phyloP scores from a whole-genome alignment of 2,329 filamentous ascomycete species.

The Zarea fungicola region DNA sequence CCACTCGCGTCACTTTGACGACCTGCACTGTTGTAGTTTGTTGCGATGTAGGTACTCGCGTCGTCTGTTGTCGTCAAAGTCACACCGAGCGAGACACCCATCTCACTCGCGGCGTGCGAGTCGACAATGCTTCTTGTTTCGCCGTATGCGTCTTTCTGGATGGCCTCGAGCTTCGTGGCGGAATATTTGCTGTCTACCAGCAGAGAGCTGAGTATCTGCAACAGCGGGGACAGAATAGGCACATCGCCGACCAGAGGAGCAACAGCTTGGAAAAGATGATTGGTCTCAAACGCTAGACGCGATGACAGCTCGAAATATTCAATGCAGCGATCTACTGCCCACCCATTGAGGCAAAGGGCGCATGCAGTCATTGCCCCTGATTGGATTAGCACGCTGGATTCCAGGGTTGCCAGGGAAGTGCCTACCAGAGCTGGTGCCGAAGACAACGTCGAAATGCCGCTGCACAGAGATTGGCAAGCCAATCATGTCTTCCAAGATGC shows the following conservation, averaged over 20 bases:
- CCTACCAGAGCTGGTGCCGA: constrained; percentile 15
- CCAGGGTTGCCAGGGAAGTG: background rate
- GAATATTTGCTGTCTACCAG: constrained; percentile 13
- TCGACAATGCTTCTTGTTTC: constrained; percentile 3
- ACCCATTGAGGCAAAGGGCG: constrained; percentile 14
- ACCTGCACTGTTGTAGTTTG: constrained; percentile 17
- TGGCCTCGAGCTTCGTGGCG: constrained; percentile 9
- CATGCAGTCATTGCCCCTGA: constrained; percentile 13
- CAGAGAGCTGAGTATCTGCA: constrained; percentile 8
- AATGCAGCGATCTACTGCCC: constrained; percentile 13
- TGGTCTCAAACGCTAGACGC: constrained; percentile 7
- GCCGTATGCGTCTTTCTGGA: constrained; percentile 12
- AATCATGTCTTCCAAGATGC: constrained; percentile 9
- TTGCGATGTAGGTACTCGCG: constrained; percentile 14
- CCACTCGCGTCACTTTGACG: background rate
- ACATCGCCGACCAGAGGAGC: constrained; percentile 6
- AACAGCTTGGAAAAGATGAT: background rate
- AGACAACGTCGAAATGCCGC: constrained; percentile 13
- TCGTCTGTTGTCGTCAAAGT: constrained; percentile 14
- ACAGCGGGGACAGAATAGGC: constrained; percentile 2
- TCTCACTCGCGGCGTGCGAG: constrained; percentile 7
- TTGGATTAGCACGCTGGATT: background rate
- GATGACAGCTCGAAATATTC: constrained; percentile 9
- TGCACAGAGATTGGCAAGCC: constrained; percentile 12
- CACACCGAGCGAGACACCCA: constrained; percentile 12